These are phyloP conservation scores for Lactifluus pinguis DNA, from an alignment of 768 basidiomycete species.

Conservation along the genomic window DNA sequence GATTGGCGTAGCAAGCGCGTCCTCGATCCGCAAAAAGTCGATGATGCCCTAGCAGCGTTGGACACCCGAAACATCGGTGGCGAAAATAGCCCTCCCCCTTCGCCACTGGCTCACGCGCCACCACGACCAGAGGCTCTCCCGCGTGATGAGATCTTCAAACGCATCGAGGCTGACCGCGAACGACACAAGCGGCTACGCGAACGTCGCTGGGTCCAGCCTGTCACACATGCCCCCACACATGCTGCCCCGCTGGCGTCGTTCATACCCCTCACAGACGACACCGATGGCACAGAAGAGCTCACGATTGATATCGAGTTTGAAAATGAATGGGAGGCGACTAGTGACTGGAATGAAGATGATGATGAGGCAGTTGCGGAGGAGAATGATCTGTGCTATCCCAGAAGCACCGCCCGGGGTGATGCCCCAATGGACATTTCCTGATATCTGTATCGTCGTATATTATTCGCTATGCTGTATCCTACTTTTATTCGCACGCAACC, in stretches of 20 bases:
- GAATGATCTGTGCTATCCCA: conserved; percentile 58
- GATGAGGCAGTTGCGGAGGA: conserved; percentile 68
- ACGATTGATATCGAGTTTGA: conserved; percentile 78
- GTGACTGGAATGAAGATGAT: conserved; percentile 88
- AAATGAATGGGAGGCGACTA: conserved; percentile 83
- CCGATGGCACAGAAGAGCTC: conserved; percentile 48
- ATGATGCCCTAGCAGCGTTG: conserved; percentile 54
- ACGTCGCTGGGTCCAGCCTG: conserved; percentile 83
- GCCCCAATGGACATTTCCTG: conserved; percentile 35
- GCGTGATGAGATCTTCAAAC: conserved; percentile 65
- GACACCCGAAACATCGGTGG: conserved; percentile 35
- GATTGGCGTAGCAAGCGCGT: conserved; percentile 83
- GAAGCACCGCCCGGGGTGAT: conserved; percentile 26
- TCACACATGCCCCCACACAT: conserved; percentile 41
- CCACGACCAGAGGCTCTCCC: conserved; percentile 21
- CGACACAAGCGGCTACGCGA: conserved; percentile 88
- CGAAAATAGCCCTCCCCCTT: conserved; percentile 18
- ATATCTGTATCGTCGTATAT: conserved; percentile 18
- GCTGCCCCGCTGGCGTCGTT: conserved; percentile 48
- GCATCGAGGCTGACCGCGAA: conserved; percentile 89
- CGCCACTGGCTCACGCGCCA: conserved; percentile 15
- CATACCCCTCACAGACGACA: conserved; percentile 44
- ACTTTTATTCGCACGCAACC: conserved; percentile 10
- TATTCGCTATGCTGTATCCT: conserved; percentile 10
- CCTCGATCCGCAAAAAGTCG: conserved; percentile 69